A percentile compares a stretch with the other conserved stretches of the same genome.
These are phyloP conservation scores for Mayamaea pseudoterrestris DNA, from an alignment of 108 stramenopile genomes.

Conservation along the genomic window DNA sequence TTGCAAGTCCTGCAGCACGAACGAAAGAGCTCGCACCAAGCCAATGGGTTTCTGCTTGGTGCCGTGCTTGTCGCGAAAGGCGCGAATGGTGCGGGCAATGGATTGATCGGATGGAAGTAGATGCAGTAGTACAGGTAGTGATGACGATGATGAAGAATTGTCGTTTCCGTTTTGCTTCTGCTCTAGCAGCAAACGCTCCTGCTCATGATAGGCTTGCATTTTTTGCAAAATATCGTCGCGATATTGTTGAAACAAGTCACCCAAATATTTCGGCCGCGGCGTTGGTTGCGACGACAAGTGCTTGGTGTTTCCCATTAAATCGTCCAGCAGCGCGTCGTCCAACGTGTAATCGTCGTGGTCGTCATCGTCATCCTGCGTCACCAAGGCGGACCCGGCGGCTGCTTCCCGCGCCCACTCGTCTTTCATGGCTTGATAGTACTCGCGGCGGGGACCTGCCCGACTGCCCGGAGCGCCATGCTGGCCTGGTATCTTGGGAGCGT, in stretches of 20 bases:
- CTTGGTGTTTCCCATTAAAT: slow-evolving; percentile 62
- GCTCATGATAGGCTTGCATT: slow-evolving; percentile 23
- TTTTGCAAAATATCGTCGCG: slow-evolving; percentile 29
- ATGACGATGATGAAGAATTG: not conserved
- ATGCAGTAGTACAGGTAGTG: too few relatives aligned
- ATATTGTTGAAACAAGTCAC: slow-evolving; percentile 34
- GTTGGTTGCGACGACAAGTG: slow-evolving; percentile 55
- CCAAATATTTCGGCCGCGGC: slow-evolving; percentile 59
- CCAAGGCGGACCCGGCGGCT: slow-evolving; percentile 17
- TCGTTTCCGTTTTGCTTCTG: not conserved
- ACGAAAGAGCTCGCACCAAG: slow-evolving; percentile 39
- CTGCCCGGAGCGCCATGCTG: slow-evolving; percentile 54
- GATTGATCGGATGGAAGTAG: slow-evolving; percentile 50
- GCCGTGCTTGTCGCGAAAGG: slow-evolving; percentile 69
- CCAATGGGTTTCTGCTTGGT: slow-evolving; percentile 60
- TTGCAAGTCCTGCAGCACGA: slow-evolving; percentile 44
- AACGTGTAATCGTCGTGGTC: slow-evolving; percentile 48
- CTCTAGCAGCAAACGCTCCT: slow-evolving; percentile 5
- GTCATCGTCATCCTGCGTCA: slow-evolving; percentile 17
- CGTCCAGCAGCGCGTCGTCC: slow-evolving; percentile 66
- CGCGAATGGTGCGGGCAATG: slow-evolving; percentile 46
- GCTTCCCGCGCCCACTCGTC: slow-evolving; percentile 33
- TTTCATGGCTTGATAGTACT: slow-evolving; percentile 35
- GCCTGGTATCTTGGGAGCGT: slow-evolving; percentile 9
- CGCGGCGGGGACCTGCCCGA: slow-evolving; percentile 47